phyloP scores from a whole-genome alignment of 768 basidiomycete species.

The Hypholoma sublateritium region DNA sequence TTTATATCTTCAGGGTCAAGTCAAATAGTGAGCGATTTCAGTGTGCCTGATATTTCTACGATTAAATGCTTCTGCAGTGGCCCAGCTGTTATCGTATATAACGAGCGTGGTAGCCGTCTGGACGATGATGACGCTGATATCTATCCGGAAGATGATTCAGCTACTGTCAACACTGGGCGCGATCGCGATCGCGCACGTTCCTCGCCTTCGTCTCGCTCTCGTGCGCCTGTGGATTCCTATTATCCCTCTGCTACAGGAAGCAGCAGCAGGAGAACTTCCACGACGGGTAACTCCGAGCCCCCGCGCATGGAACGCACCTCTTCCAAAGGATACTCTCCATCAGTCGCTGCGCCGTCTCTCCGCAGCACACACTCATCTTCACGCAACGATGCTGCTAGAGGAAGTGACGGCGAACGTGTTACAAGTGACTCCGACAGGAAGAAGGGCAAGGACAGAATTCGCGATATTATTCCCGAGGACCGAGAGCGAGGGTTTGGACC shows the following conservation, averaged over 20 bases:
- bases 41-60: not conserved
- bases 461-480: conserved; percentile 20
- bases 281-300: conserved; percentile 13
- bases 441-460: conserved; percentile 24
- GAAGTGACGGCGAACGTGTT: conserved; percentile 19
- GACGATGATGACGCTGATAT: conserved; percentile 72
- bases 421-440: conserved; percentile 24
- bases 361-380: conserved; percentile 14
- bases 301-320: conserved; percentile 18
- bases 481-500: conserved; percentile 25
- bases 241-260: conserved; percentile 21
- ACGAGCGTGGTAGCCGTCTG: conserved; percentile 71
- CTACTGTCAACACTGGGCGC: conserved; percentile 19
- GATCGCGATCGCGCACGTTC: conserved; percentile 37
- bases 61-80: conserved; percentile 43
- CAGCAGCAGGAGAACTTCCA: conserved; percentile 20
- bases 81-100: conserved; percentile 79
- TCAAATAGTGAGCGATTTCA: conserved; percentile 59
- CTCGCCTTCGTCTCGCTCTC: conserved; percentile 52
- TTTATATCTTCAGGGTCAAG: conserved; percentile 48
- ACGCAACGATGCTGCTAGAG: conserved; percentile 8
- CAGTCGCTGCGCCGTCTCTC: conserved; percentile 18
- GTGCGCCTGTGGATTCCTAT: conserved; percentile 45
- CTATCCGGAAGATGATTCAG: conserved; percentile 63
- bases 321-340: conserved; percentile 22